Evolutionary conservation across 2,329 filamentous ascomycete species (phyloP), one percentile per base, ranked within the genome.

Genomic region (Cryphonectria nitschkei): DNA sequence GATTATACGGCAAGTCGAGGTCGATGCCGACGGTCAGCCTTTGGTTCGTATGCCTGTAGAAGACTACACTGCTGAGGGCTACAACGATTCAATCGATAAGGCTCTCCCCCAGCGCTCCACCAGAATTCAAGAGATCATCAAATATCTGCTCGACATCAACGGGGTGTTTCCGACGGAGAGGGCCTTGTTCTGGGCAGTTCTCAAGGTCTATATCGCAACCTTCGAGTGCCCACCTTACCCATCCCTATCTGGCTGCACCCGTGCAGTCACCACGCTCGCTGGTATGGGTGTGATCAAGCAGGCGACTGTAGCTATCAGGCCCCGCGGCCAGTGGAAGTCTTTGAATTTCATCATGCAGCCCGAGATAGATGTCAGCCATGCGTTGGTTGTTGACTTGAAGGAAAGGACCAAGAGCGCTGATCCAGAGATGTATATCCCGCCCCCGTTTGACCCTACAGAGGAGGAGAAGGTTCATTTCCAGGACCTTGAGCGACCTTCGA

Each of bases 161-260:
- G 76, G 76, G 0, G 84, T 85, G 1, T 85, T 89, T 61, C 85
- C 87, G 1, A 84, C 85, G 22, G 85, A 85, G 34, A 81, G 82
- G 56, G 79, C 84, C 3, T 77, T 89, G 5, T 87, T 85, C 79
- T 82, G 84, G 70, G 83, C 84, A 1, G 75, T 87, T 4, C 79
- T 82, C 19, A 79, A 80, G 13, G 77, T 84, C 9, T 89, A 86
- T 82, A 76, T 79, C 13, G 78, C 78, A n/a, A 76, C 78, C 9
- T 85, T 84, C 60, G 75, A 1, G 78, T 37, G 60, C 19, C 26
- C 67, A 77, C 46, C 78, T 84, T 56, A 76, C 80, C 87, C 71
- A 46, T 68, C 69, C 16, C 46, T 32, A 13, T 37, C 65, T 19
- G 69, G 71, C 14, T 62, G 65, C 2, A 69, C 63, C 19, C 65